Evolutionary conservation across 169 alveolate species (phyloP).

Genomic region (Plasmodium yoelii): DNA sequence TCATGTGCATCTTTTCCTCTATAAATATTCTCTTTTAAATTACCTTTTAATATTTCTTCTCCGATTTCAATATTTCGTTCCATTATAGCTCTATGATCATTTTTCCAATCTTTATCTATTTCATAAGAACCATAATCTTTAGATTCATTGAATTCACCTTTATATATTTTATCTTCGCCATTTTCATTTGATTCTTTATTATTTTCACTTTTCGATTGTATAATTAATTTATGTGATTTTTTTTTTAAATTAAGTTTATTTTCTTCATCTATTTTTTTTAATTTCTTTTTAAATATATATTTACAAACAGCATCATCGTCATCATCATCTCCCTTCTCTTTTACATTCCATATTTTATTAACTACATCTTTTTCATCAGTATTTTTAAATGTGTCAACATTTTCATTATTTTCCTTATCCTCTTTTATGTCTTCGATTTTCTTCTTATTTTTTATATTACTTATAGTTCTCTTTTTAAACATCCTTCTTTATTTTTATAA

Average conservation of each 20-base stretch:
- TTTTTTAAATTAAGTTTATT: slow-evolving; percentile 50
- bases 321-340: slow-evolving; percentile 24
- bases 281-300: slow-evolving; percentile 58
- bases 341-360: slow-evolving; percentile 10
- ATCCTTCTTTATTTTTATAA: slow-evolving; percentile 34
- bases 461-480: slow-evolving; percentile 58
- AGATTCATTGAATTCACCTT: slow-evolving; percentile 55
- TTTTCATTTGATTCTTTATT: slow-evolving; percentile 72
- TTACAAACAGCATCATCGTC: slow-evolving; percentile 71
- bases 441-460: slow-evolving; percentile 49
- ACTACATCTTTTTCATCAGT: slow-evolving; percentile 12
- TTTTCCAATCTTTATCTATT: slow-evolving; percentile 83
- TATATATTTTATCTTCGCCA: slow-evolving; percentile 63
- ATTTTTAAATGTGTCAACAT: background rate
- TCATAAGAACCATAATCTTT: slow-evolving; percentile 81
- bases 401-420: slow-evolving; percentile 28
- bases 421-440: slow-evolving; percentile 60
- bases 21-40: slow-evolving; percentile 86
- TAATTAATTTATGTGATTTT: slow-evolving; percentile 38
- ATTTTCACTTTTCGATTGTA: slow-evolving; percentile 46
- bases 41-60: slow-evolving; percentile 84
- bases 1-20: slow-evolving; percentile 91
- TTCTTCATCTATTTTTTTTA: slow-evolving; percentile 62
- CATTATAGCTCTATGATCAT: slow-evolving; percentile 87
- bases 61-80: slow-evolving; percentile 90